Evolutionary conservation across 495 filamentous ascomycete genomes (phyloP).

Genomic region (Evernia prunastri): DNA sequence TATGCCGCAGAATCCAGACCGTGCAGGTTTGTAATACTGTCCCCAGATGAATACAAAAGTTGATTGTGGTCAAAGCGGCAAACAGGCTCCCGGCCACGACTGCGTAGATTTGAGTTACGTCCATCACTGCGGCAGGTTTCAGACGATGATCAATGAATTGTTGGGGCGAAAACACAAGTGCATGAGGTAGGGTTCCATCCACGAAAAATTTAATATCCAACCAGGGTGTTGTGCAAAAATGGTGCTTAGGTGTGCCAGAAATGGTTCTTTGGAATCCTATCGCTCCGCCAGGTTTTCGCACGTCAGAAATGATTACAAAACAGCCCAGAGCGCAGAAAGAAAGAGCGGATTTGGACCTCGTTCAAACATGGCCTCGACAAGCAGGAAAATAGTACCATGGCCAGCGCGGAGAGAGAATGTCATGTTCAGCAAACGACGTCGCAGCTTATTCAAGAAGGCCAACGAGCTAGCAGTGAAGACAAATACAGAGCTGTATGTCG

Average conservation of each 20-base stretch:
- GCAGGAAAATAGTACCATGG: background rate
- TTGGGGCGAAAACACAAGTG: background rate
- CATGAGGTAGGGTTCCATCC: background rate
- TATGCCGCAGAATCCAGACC: background rate
- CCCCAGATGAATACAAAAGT: background rate
- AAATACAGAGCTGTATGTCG: constrained; percentile 12
- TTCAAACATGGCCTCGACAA: background rate
- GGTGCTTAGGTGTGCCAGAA: no score
- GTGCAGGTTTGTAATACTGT: background rate
- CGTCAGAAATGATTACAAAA: background rate
- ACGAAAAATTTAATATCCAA: background rate
- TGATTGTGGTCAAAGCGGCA: background rate
- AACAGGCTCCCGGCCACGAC: background rate
- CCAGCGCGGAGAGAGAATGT: background rate
- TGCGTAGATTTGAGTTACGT: background rate
- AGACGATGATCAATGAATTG: background rate
- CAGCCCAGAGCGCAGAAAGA: background rate
- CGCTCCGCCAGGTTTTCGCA: no score
- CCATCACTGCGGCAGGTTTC: background rate
- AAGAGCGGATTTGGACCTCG: background rate
- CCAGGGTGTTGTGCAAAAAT: no score
- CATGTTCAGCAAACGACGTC: constrained; percentile 3
- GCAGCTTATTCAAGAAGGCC: constrained; percentile 12
- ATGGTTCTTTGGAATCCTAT: background rate
- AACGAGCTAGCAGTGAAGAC: constrained; percentile 6